Conservation (phyloP, 352 stramenopile species). For the Phytopythium mirpurense region DNA sequence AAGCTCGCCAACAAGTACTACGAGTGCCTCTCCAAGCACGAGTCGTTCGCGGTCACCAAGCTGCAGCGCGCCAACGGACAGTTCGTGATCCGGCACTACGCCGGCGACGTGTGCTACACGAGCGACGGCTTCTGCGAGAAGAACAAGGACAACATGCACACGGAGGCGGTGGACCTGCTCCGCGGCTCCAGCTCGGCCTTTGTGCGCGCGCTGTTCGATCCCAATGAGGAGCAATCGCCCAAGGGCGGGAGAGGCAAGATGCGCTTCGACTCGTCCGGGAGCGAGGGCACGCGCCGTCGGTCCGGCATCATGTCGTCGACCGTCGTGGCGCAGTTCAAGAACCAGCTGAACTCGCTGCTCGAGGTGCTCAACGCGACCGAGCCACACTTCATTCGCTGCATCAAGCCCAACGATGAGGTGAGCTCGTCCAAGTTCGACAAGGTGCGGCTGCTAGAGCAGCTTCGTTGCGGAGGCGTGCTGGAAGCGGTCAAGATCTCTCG, state of each 20-base stretch:
- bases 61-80: conserved; percentile 74
- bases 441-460: conserved; percentile 70
- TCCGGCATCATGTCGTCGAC: conserved; percentile 82
- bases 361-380: conserved; percentile 93
- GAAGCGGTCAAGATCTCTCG: conserved; percentile 88
- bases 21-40: conserved; percentile 50
- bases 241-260: conserved; percentile 5
- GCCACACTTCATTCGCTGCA: conserved; percentile 90
- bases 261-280: conserved; percentile 2
- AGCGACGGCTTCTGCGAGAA: conserved; percentile 83
- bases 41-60: conserved; percentile 65
- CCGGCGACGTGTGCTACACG: conserved; percentile 78
- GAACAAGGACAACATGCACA: conserved; percentile 89
- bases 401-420: conserved; percentile 82
- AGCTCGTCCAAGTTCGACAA: conserved; percentile 59
- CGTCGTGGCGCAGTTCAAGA: conserved; percentile 92
- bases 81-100: conserved; percentile 88
- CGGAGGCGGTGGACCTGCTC: conserved; percentile 68
- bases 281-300: conserved; percentile 28
- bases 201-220: conserved; percentile 67
- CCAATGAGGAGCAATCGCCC: conserved; percentile 20
- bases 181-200: conserved; percentile 60
- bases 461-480: conserved; percentile 83
- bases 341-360: conserved; percentile 90
- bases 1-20: conserved; percentile 85